Evolutionary conservation across 2,329 filamentous ascomycete species (phyloP).

Genomic region (Neocatenulostroma microsporum): DNA sequence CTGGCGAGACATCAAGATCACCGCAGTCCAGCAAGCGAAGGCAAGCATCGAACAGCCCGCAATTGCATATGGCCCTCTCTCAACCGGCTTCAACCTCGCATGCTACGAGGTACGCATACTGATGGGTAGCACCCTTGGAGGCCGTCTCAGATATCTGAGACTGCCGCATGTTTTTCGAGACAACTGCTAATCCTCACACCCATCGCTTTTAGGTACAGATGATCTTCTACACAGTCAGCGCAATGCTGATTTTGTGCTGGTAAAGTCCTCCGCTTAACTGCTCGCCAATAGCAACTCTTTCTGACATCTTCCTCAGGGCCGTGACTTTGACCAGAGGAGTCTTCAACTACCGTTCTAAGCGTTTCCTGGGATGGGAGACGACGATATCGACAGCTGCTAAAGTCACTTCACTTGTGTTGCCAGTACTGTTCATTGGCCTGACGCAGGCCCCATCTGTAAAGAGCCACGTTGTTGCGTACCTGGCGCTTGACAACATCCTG

Average conservation of each 20-base stretch:
- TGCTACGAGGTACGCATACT: conserved; percentile 4
- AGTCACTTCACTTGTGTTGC: conserved; percentile 1
- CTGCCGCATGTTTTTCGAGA: no score
- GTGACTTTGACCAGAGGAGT: conserved; percentile 4
- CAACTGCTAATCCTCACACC: no score
- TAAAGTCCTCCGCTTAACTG: neutral
- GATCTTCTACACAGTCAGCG: conserved; percentile 1
- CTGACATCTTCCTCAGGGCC: conserved; percentile 1
- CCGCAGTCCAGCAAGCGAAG: conserved; percentile 1
- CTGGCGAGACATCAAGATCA: conserved; percentile 3
- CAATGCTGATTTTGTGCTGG: conserved; percentile 5
- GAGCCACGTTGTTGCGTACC: neutral
- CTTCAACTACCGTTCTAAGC: conserved; percentile 4
- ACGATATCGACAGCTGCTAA: neutral
- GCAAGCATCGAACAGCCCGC: conserved; percentile 1
- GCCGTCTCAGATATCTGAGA: no score
- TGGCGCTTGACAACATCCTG: neutral
- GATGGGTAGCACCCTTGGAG: no score
- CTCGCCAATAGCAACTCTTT: neutral
- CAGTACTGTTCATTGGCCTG: conserved; percentile 3
- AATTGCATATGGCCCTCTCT: conserved; percentile 3
- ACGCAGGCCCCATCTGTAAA: neutral
- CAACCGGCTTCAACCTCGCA: conserved; percentile 7
- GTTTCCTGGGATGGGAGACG: neutral
- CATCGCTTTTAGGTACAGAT: no score